Evolutionary conservation across 768 basidiomycete genomes (phyloP).

Genomic region (Fomitopsis pulvina): DNA sequence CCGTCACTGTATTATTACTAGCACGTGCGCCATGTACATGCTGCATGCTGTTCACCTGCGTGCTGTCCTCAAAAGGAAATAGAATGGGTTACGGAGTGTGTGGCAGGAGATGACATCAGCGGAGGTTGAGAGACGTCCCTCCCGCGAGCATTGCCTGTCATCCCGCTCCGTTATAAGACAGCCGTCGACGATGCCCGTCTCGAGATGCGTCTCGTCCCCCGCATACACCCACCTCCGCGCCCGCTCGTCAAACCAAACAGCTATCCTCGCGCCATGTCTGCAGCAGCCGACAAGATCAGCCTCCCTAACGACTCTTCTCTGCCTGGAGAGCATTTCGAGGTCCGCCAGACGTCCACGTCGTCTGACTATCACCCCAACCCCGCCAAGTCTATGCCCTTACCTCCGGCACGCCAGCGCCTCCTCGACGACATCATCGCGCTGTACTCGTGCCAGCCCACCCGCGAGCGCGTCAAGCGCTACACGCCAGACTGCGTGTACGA

Average conservation of each 20-base stretch:
- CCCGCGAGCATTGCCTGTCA: background rate
- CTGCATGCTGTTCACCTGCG: no score
- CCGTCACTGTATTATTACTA: no score
- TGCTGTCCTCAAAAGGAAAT: no score
- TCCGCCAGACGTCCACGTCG: slow-evolving; percentile 28
- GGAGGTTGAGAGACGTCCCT: no score
- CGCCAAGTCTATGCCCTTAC: slow-evolving; percentile 28
- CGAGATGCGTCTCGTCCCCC: background rate
- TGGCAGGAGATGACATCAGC: no score
- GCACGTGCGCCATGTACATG: no score
- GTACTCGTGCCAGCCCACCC: slow-evolving; percentile 33
- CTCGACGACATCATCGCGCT: slow-evolving; percentile 35
- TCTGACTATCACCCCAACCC: slow-evolving; percentile 30
- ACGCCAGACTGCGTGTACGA: slow-evolving; percentile 25
- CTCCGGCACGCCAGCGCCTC: slow-evolving; percentile 30
- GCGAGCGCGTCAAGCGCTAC: slow-evolving; percentile 32
- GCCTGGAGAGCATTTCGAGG: slow-evolving; percentile 32
- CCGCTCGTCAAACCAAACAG: background rate
- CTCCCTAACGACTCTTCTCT: slow-evolving; percentile 23
- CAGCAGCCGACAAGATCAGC: background rate
- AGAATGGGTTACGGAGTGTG: no score
- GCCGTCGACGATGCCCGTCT: background rate
- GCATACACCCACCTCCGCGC: background rate
- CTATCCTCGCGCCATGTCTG: slow-evolving; percentile 3
- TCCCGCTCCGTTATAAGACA: background rate